These are phyloP conservation scores for Ceratobasidium sp. DNA, from an alignment of 1,284 basidiomycete genomes.

Conservation along the genomic window DNA sequence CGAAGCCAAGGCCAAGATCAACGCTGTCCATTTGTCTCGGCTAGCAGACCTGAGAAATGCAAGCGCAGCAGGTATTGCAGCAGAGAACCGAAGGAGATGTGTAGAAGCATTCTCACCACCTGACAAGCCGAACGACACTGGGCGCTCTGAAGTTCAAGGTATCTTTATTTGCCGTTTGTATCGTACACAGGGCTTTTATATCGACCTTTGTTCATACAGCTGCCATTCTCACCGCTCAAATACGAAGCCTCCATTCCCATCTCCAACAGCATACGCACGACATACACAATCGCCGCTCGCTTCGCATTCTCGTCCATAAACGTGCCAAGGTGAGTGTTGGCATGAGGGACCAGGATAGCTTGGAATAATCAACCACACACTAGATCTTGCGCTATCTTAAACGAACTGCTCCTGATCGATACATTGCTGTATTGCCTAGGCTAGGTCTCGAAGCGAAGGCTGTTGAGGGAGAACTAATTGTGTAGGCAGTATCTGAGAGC, in stretches of 20 bases:
- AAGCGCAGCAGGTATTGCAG: conserved; percentile 36
- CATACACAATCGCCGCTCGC: conserved; percentile 33
- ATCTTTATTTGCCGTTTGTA: neutral
- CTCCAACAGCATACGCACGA: conserved; percentile 29
- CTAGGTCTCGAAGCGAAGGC: conserved; percentile 31
- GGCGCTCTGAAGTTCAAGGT: conserved; percentile 36
- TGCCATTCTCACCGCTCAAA: conserved; percentile 29
- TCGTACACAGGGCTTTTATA: neutral
- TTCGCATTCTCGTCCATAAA: conserved; percentile 34
- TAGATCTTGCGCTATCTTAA: conserved; percentile 29
- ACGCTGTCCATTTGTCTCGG: conserved; percentile 24
- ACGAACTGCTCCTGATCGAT: conserved; percentile 6
- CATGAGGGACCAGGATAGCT: too few species aligned
- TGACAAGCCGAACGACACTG: conserved; percentile 30
- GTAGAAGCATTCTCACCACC: conserved; percentile 31
- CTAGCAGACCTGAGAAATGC: conserved; percentile 30
- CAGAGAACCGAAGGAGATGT: conserved; percentile 29
- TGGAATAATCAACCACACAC: neutral
- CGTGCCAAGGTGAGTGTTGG: conserved; percentile 31
- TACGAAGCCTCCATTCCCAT: conserved; percentile 20
- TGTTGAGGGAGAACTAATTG: conserved; percentile 24
- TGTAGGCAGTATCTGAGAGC: neutral
- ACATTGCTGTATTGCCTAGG: conserved; percentile 20
- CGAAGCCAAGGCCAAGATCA: conserved; percentile 20
- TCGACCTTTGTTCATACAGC: neutral